Conservation (phyloP, 768 basidiomycete genomes). For the Hortiboletus campestris region DNA sequence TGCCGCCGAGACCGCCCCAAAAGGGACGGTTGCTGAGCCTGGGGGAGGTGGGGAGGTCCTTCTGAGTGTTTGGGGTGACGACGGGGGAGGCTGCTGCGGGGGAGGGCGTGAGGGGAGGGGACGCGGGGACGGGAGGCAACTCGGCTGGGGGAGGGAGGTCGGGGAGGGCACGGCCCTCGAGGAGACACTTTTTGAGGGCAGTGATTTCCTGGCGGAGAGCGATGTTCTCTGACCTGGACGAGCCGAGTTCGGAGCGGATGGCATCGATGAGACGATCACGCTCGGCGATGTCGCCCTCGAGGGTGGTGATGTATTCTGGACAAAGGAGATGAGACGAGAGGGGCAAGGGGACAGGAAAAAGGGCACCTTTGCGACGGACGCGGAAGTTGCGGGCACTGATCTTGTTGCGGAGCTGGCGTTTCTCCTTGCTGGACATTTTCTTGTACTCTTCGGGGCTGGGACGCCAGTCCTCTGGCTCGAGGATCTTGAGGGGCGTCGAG, state of each 20-base stretch:
- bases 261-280: conserved; percentile 88
- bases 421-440: conserved; percentile 94
- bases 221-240: conserved; percentile 75
- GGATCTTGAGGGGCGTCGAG: conserved; percentile 20
- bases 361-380: conserved; percentile 84
- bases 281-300: conserved; percentile 91
- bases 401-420: conserved; percentile 95
- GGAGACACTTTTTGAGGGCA: conserved; percentile 69
- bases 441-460: conserved; percentile 91
- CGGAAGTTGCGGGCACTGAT: conserved; percentile 94
- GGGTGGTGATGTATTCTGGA: conserved; percentile 88
- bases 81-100: conserved; percentile 28
- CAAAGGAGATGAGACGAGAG: background rate
- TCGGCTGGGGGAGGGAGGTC: conserved; percentile 47
- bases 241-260: conserved; percentile 80
- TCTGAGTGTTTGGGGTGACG: conserved; percentile 70
- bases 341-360: too few species aligned
- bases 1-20: too few species aligned
- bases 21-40: conserved; percentile 53
- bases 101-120: conserved; percentile 39
- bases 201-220: conserved; percentile 78
- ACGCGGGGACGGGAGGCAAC: conserved; percentile 35
- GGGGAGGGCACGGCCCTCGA: conserved; percentile 58
- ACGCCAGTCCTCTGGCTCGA: conserved; percentile 70
- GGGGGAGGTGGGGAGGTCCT: conserved; percentile 69